These are phyloP conservation scores for Elongisporangium anandrum DNA, from an alignment of 352 stramenopile species.

Conservation along the genomic window DNA sequence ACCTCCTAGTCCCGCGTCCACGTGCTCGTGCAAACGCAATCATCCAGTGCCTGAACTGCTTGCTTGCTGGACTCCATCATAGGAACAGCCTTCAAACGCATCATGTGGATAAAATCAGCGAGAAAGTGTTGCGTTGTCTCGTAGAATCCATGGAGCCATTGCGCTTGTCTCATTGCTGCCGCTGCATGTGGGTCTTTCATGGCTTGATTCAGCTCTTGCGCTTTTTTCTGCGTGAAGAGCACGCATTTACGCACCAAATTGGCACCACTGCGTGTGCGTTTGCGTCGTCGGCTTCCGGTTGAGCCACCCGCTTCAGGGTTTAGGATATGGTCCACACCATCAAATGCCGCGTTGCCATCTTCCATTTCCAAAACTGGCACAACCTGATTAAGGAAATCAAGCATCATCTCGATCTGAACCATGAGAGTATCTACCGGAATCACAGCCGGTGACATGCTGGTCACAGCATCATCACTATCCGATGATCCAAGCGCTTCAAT, in stretches of 20 bases:
- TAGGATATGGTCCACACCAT: conserved; percentile 1
- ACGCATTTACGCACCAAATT: conserved; percentile 42
- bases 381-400: conserved; percentile 59
- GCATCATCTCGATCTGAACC: conserved; percentile 43
- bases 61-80: conserved; percentile 9
- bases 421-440: conserved; percentile 5
- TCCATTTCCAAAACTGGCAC: conserved; percentile 30
- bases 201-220: conserved; percentile 2
- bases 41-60: not conserved
- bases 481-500: conserved; percentile 31
- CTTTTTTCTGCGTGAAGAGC: conserved; percentile 8
- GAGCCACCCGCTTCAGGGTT: conserved; percentile 4
- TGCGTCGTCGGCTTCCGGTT: conserved; percentile 15
- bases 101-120: conserved; percentile 8
- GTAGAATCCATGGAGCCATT: conserved; percentile 2
- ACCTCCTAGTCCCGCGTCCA: not conserved
- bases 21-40: not conserved
- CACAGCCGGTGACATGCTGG: not conserved
- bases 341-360: conserved; percentile 5
- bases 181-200: not conserved
- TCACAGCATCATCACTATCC: not conserved
- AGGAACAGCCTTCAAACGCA: conserved; percentile 13
- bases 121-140: conserved; percentile 6
- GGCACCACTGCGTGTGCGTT: conserved; percentile 22
- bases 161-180: conserved; percentile 1